These are phyloP conservation scores for Leccinum sublutescens DNA, from an alignment of 768 basidiomycete species.

Conservation along the genomic window DNA sequence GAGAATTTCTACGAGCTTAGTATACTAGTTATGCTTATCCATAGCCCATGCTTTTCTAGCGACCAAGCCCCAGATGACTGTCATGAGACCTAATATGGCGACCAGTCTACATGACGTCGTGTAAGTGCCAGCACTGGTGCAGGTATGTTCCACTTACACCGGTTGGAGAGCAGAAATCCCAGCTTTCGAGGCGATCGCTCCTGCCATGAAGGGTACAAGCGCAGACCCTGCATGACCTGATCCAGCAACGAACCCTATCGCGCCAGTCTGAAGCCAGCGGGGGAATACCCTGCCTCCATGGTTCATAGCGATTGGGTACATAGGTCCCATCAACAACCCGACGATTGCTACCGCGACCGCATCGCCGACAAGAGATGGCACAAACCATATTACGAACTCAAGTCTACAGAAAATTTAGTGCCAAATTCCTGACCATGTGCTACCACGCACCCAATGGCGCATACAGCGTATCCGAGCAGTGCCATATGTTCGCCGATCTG, in stretches of 20 bases:
- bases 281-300: constrained; percentile 37
- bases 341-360: constrained; percentile 63
- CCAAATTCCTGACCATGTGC: neutral
- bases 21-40: constrained; percentile 1
- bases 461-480: constrained; percentile 28
- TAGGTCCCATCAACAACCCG: constrained; percentile 70
- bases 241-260: constrained; percentile 53
- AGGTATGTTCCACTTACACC: constrained; percentile 36
- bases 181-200: constrained; percentile 38
- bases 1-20: neutral
- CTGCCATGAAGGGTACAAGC: constrained; percentile 50
- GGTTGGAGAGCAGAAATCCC: constrained; percentile 49
- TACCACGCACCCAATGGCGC: constrained; percentile 29
- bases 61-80: constrained; percentile 39
- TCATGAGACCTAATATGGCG: constrained; percentile 40
- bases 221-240: constrained; percentile 52
- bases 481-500: constrained; percentile 34
- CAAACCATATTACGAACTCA: constrained; percentile 67
- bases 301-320: constrained; percentile 57
- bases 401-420: constrained; percentile 37
- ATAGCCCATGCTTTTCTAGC: constrained; percentile 21
- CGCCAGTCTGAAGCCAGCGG: constrained; percentile 34
- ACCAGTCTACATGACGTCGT: constrained; percentile 20
- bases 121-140: neutral
- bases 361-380: constrained; percentile 61